Base-by-base conservation (phyloP, 768 basidiomycete species). In the Serendipita sp. region DNA sequence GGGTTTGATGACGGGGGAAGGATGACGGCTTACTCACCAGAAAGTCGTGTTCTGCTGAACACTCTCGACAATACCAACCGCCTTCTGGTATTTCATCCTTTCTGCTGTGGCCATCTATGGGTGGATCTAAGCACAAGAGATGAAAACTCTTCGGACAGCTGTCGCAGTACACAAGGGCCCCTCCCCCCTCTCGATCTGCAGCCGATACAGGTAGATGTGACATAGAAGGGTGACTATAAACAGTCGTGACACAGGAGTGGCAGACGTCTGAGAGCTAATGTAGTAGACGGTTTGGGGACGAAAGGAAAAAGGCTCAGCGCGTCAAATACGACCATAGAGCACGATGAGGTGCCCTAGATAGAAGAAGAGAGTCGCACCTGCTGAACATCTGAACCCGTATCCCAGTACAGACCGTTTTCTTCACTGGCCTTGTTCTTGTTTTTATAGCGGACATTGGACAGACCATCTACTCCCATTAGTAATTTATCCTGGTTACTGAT, bases 131-230 rank as follows among this genome's bases (percentile, higher is more conserved):
- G 74, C 96, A 99, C 82, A 88, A 86, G 66, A 98, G 84, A 75
- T 99, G 96, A 74, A 96, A 99, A 4, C 93, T 91, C 67, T 87
- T 78, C 40, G 95, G 91, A 72, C 96, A 99, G 18, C 94, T 93
- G 73, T 98, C 96, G 74, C 96, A 99, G 73, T 96, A 98, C 18
- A 99, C 83, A 66, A 98, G 80, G 48, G 87, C 82, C 55, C 95
- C 95, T 68, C 55, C 55, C 10, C 55, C 55, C 74, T 75, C 23
- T 75, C 77, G 55, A 60, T 60, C 55, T n/a, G 27, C 23, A 3
- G 55, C 55, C 27, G 55, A 60, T 60, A 60, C 55, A n/a, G 55
- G 55, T 36, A 60, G 55, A 60, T 60, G 23, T 23, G 55, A 31
- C 55, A 60, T 60, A 10, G 55, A 60, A 33, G 55, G 55, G 29